Conservation (phyloP, 1,284 basidiomycete species). For the Puccinia coronata region DNA sequence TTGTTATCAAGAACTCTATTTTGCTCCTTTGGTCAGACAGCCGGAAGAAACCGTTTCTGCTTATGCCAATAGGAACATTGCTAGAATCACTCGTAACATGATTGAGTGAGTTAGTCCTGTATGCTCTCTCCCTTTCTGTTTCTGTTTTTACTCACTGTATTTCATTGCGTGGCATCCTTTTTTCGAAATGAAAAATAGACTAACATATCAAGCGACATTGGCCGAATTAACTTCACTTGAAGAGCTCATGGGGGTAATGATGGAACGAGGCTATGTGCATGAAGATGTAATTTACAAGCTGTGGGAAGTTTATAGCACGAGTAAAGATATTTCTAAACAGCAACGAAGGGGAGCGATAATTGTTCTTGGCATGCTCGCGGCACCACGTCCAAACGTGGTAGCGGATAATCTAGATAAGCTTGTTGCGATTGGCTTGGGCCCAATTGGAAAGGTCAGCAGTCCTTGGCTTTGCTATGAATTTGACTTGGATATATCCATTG, state of each 20-base stretch:
- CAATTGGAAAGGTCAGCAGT: slow-evolving; percentile 63
- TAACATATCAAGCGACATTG: slow-evolving; percentile 82
- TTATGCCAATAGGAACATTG: slow-evolving; percentile 77
- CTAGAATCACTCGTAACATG: slow-evolving; percentile 96
- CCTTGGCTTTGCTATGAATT: slow-evolving; percentile 20
- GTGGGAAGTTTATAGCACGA: slow-evolving; percentile 86
- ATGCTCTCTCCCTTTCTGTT: not conserved
- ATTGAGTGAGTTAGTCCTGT: slow-evolving; percentile 68
- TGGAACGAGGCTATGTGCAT: slow-evolving; percentile 76
- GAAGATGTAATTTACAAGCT: slow-evolving; percentile 82
- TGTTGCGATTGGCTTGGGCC: slow-evolving; percentile 83
- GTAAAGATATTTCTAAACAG: slow-evolving; percentile 71
- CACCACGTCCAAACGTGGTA: slow-evolving; percentile 80
- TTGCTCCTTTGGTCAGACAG: slow-evolving; percentile 65
- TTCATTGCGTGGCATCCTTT: not conserved
- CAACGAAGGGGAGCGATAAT: slow-evolving; percentile 93
- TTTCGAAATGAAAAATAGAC: slow-evolving; percentile 10
- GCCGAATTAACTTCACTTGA: slow-evolving; percentile 95
- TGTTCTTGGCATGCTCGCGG: slow-evolving; percentile 89
- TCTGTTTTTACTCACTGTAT: not conserved
- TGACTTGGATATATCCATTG: not conserved
- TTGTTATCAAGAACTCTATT: slow-evolving; percentile 84
- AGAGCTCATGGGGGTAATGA: slow-evolving; percentile 93
- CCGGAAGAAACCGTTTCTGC: slow-evolving; percentile 60
- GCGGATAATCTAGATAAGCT: slow-evolving; percentile 82